Evolutionary conservation across 768 basidiomycete species (phyloP), one percentile per base, ranked within the genome.

Genomic region (Rhizopogon rudus): DNA sequence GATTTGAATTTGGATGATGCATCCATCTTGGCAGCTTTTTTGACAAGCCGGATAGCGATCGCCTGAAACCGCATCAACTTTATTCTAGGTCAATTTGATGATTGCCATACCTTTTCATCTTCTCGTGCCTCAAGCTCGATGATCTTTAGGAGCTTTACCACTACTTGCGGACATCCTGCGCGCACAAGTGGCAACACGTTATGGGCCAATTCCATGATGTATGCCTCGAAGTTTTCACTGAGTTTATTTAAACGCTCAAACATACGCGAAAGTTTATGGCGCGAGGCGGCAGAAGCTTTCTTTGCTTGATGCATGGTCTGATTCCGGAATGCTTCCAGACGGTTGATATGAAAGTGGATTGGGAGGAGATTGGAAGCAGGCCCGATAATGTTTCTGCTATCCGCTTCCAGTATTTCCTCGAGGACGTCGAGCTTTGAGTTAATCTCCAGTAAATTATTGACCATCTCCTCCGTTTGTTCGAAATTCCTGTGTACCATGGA

Each of bases 401-500:
- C 94, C 2, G 76, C 73, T 31, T 79, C 81, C 35, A 99, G 82
- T 78, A 95, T 82, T 29, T 79, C 78, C 62, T 93, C 86, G 44
- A 98, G 76, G 57, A 82, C 72, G 61, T 89, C 85, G 14, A 98
- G 82, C 66, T 88, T 88, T 22, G 85, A 77, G 60, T 88, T 86
- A 91, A 98, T 97, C 51, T 91, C 88, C n/a, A 92, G 77, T 41
- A 98, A 80, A 64, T 95, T 96, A 61, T 87, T 86, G 60, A 98
- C 89, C 86, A 97, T 95, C 61, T 96, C 93, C 67, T 95, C 91
- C 1, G 94, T 97, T 53, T 91, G 90, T 59, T 93, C 84, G 62
- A 98, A 95, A 67, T 96, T 94, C 7, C 95, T 82, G 69, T 98
- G 96, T 2, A 98, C 90, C 76, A 90, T 84, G 5, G 96, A 98